Evolutionary conservation across 176 grass and related monocot genomes (phyloP).

Genomic region (Avena eriantha): DNA sequence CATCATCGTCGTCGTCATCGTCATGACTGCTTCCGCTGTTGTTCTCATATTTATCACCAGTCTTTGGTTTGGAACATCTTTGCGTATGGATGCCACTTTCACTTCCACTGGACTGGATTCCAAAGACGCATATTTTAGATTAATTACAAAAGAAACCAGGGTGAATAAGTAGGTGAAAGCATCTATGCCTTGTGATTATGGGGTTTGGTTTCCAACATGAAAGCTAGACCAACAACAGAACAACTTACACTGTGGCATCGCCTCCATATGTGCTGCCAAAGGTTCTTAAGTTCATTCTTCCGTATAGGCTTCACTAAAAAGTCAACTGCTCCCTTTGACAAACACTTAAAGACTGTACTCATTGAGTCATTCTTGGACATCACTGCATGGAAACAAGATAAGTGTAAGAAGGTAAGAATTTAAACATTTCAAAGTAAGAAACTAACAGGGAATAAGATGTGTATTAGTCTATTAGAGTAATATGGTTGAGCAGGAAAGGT

Average conservation of each 20-base stretch:
- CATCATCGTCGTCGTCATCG: slow-evolving; percentile 25
- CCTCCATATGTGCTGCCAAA: slow-evolving; percentile 97
- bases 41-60: slow-evolving; percentile 57
- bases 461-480: slow-evolving; percentile 5
- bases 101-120: slow-evolving; percentile 86
- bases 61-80: slow-evolving; percentile 63
- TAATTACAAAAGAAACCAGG: slow-evolving; percentile 21
- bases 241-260: slow-evolving; percentile 87
- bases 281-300: slow-evolving; percentile 96
- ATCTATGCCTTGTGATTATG: not conserved
- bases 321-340: slow-evolving; percentile 96
- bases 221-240: slow-evolving; percentile 37
- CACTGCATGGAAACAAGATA: slow-evolving; percentile 75
- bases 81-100: slow-evolving; percentile 89
- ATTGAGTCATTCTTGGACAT: slow-evolving; percentile 98
- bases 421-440: slow-evolving; percentile 32
- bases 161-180: slow-evolving; percentile 18
- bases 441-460: not conserved
- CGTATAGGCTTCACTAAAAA: slow-evolving; percentile 96
- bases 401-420: slow-evolving; percentile 56
- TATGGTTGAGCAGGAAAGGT: slow-evolving; percentile 43
- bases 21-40: slow-evolving; percentile 60
- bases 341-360: slow-evolving; percentile 81
- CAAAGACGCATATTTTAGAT: slow-evolving; percentile 41
- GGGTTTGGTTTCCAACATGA: slow-evolving; percentile 23